Evolutionary conservation across 2,329 filamentous ascomycete species (phyloP).

Genomic region (Parastagonospora avenae): DNA sequence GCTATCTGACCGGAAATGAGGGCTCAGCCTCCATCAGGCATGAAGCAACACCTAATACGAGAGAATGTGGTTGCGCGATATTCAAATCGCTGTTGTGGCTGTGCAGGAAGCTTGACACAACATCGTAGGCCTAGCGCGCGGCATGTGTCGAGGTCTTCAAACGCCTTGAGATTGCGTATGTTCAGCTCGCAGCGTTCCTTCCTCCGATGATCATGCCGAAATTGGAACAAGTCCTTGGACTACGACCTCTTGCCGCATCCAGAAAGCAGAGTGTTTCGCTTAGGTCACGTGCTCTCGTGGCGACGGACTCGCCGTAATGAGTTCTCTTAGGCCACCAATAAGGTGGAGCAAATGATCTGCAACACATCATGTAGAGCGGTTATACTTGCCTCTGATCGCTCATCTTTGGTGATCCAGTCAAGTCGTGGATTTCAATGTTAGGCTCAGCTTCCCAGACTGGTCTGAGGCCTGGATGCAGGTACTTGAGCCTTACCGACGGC

Average conservation of each 20-base stretch:
- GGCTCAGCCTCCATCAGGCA: too few relatives aligned
- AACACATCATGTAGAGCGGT: not conserved
- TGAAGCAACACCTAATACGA: too few relatives aligned
- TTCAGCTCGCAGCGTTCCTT: not conserved
- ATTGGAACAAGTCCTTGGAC: not conserved
- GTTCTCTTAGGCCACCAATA: not conserved
- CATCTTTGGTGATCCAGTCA: not conserved
- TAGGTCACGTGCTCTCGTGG: conserved; percentile 3
- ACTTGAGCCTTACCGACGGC: conserved; percentile 15
- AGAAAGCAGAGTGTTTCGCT: not conserved
- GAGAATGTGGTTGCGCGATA: too few relatives aligned
- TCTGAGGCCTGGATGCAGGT: conserved; percentile 8
- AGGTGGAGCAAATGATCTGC: not conserved
- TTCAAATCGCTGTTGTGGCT: too few relatives aligned
- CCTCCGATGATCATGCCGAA: not conserved
- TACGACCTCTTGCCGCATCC: not conserved
- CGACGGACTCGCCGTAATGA: conserved; percentile 4
- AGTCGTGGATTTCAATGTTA: not conserved
- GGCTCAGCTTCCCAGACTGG: conserved; percentile 9
- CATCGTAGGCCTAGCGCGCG: too few relatives aligned
- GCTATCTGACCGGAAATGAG: too few relatives aligned
- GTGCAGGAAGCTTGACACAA: too few relatives aligned
- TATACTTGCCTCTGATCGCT: not conserved
- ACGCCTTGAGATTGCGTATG: too few relatives aligned
- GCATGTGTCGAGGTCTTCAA: too few relatives aligned